Evolutionary conservation across 768 basidiomycete genomes (phyloP), one percentile per base, ranked within the genome.

Genomic region (Mycena indigotica): DNA sequence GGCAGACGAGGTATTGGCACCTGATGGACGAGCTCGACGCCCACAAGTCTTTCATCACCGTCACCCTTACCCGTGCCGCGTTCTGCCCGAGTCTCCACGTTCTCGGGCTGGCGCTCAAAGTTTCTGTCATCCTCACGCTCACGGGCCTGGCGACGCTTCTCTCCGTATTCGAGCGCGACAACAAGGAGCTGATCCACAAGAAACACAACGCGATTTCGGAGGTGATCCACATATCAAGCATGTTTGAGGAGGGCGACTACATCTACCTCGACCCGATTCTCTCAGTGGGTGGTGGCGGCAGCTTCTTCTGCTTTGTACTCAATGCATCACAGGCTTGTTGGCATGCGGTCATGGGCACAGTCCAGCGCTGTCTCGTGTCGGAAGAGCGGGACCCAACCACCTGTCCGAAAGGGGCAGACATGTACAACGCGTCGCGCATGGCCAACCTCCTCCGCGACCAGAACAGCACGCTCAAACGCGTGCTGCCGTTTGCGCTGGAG

Each of bases 131-230:
- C 5, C 21, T 56, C 24, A n/a, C 28, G 19, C 55, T 49, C 5
- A 56, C 59, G 6, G 59, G 35, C 1, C 29, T 56, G 35, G 17
- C 55, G 12, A 46, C 12, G 28, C 46, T 61, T 12, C 39, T 75
- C 73, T 72, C 78, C 29, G 73, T 75, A 46, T 62, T 50, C 64
- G 62, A 50, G 13, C 13, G 3, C 39, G 50, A 49, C 13, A 32
- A 55, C 28, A 8, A 12, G 4, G 56, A 53, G 17, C 41, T 57
- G 3, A 5, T 15, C 10, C 28, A n/a, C 21, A 61, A 50, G 50
- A 56, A 56, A 29, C 21, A 46, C 5, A 45, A 50, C 1, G 39
- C 48, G 15, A 26, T 62, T 40, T 26, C 19, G 5, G 59, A 61
- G 55, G 50, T 61, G 10, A 50, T 61, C 28, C 48, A 46, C 12